Percentiles rank a stretch among this genome's conserved stretches.
These are phyloP conservation scores for Calonectria henricotiae DNA, from an alignment of 2,329 filamentous ascomycete species.

Conservation along the genomic window DNA sequence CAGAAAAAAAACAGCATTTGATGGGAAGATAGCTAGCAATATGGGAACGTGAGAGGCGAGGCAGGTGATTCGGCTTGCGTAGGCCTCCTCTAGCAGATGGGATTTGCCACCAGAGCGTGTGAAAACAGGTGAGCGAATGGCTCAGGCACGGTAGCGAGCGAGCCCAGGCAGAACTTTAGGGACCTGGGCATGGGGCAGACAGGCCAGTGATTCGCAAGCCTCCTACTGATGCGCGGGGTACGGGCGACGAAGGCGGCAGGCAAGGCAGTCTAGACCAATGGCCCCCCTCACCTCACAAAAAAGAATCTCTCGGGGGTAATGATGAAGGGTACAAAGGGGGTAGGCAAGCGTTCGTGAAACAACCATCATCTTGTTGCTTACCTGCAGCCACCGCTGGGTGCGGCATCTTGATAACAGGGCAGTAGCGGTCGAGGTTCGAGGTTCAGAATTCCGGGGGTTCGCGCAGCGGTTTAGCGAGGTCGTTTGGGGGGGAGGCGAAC, in stretches of 20 bases:
- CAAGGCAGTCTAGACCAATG: constrained; percentile 2
- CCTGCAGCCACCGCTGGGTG: constrained; percentile 31
- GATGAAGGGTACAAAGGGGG: neutral
- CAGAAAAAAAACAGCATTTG: constrained; percentile 18
- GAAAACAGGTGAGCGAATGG: constrained; percentile 44
- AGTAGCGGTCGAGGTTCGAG: constrained; percentile 11
- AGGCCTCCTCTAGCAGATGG: constrained; percentile 25
- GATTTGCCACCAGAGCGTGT: constrained; percentile 35
- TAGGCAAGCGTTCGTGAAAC: neutral
- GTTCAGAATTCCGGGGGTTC: constrained; percentile 22
- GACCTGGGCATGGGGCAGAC: constrained; percentile 27
- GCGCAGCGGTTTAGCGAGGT: constrained; percentile 4
- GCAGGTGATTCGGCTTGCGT: constrained; percentile 35
- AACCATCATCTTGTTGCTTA: constrained; percentile 4
- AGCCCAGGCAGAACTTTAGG: constrained; percentile 35
- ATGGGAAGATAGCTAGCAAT: constrained; percentile 18
- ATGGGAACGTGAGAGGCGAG: constrained; percentile 28
- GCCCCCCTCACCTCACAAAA: neutral
- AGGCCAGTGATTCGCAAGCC: constrained; percentile 48
- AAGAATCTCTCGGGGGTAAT: neutral
- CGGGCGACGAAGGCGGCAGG: constrained; percentile 20
- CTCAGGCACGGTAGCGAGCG: constrained; percentile 40
- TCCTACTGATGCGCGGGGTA: constrained; percentile 47
- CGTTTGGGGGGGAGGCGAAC: constrained; percentile 10
- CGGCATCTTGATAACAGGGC: constrained; percentile 18